Evolutionary conservation across 345 rosid genomes (phyloP), one percentile per base, ranked within the genome.

Genomic region (Eucalyptus pauciflora): DNA sequence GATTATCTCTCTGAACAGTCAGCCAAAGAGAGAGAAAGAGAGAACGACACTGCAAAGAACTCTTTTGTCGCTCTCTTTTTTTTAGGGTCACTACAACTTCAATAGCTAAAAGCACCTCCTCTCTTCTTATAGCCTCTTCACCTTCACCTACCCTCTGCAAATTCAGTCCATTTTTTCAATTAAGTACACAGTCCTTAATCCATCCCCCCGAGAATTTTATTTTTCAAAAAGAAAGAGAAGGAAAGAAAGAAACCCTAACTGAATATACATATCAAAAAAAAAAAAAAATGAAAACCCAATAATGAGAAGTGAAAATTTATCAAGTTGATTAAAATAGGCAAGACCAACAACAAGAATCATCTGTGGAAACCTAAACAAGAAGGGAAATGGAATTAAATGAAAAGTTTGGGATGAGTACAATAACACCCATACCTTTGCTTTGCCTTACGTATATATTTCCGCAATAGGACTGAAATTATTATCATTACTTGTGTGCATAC

Each of bases 91-190:
- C 79, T 87, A 91, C 89, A 92, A 90, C 89, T 91, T 87, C 89
- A 90, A 89, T 76, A 20, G 85, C 85, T 89, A 90, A 92, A 89
- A 93, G 90, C 94, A 90, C 88, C 90, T 90, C 89, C 91, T 91
- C 95, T 91, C 93, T 90, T 91, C 93, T 92, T 92, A 91, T 94
- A 95, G 94, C 94, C 93, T 91, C 94, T 89, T 94, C 86, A 93
- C 95, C 11, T 41, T 76, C 48, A 76, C 85, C 85, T 76, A 76
- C 95, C 92, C 94, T 90, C 93, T 88, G 92, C 90, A 85, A 86
- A 29, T 87, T 87, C 87, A 80, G 86, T 81, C 90, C 83, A 17
- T 86, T 76, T 49, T 85, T 91, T 83, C 49, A 43, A 31, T 81
- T 45, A 22, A 76, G 83, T 41, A 43, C 83, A 6, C 83, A 37